Evolutionary conservation across 2,329 filamentous ascomycete genomes (phyloP).

Genomic region (Thyridium curvatum): DNA sequence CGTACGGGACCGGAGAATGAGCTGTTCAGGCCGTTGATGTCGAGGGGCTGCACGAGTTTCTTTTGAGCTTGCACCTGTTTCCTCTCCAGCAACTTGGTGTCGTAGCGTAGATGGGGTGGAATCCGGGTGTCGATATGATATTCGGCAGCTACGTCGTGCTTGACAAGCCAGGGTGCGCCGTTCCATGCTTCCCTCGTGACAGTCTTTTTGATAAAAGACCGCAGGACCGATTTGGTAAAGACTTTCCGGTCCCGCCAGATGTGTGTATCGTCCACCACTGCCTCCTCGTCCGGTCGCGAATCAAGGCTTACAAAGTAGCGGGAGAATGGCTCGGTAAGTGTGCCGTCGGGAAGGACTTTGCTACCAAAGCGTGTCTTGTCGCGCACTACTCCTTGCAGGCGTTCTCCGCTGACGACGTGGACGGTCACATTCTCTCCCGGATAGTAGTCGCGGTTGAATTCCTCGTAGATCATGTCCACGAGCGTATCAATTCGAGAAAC

Average conservation of each 20-base stretch:
- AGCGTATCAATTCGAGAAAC: conserved; percentile 82
- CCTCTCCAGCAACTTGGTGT: conserved; percentile 70
- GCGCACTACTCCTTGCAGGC: conserved; percentile 67
- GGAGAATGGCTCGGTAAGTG: conserved; percentile 63
- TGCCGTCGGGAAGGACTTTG: conserved; percentile 59
- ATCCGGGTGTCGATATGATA: conserved; percentile 87
- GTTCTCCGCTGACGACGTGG: conserved; percentile 60
- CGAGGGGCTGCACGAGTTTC: conserved; percentile 44
- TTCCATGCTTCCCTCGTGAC: conserved; percentile 90
- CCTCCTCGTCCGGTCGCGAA: conserved; percentile 62
- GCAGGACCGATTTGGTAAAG: conserved; percentile 90
- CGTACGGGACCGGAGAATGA: conserved; percentile 43
- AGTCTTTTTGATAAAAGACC: conserved; percentile 91
- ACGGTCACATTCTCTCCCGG: conserved; percentile 81
- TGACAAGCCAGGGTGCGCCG: conserved; percentile 95
- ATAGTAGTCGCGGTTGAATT: conserved; percentile 87
- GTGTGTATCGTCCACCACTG: conserved; percentile 72
- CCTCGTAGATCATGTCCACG: conserved; percentile 61
- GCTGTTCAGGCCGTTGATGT: conserved; percentile 29
- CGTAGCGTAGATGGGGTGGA: conserved; percentile 74
- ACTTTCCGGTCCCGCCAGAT: conserved; percentile 82
- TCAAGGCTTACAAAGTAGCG: conserved; percentile 76
- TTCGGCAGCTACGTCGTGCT: conserved; percentile 69
- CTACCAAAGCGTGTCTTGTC: conserved; percentile 77
- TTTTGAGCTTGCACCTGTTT: conserved; percentile 65